Percentiles rank a stretch among this genome's conserved stretches.
Conservation (phyloP, 352 stramenopile species). For the Plasmopara viticola region DNA sequence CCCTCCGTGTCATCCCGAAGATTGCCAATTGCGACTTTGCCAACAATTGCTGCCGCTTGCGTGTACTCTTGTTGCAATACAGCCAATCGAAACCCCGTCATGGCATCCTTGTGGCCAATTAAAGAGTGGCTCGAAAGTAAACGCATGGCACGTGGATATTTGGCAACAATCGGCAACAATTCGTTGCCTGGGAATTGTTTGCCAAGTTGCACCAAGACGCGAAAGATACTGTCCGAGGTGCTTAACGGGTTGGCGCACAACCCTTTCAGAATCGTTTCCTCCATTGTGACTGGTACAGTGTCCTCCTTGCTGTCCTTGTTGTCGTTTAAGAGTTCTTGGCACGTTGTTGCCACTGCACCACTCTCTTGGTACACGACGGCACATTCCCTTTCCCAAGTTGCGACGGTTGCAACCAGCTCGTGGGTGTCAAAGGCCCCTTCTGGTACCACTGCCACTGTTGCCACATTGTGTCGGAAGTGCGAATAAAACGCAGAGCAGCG, state of each 20-base stretch:
- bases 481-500: slow-evolving; percentile 30
- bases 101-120: slow-evolving; percentile 20
- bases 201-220: slow-evolving; percentile 31
- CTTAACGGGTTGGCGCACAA: slow-evolving; percentile 39
- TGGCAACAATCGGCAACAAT: slow-evolving; percentile 31
- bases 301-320: background rate
- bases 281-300: slow-evolving; percentile 14
- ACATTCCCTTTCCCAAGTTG: slow-evolving; percentile 15
- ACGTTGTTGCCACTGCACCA: slow-evolving; percentile 14
- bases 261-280: slow-evolving; percentile 45
- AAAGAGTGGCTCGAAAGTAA: slow-evolving; percentile 42
- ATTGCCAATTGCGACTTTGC: slow-evolving; percentile 44
- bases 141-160: slow-evolving; percentile 37
- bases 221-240: slow-evolving; percentile 39
- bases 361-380: slow-evolving; percentile 33
- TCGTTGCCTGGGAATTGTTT: slow-evolving; percentile 23
- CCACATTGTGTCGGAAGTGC: slow-evolving; percentile 26
- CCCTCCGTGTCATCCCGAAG: slow-evolving; percentile 34
- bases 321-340: slow-evolving; percentile 30
- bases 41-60: slow-evolving; percentile 29
- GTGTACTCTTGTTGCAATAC: slow-evolving; percentile 20
- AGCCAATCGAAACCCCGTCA: slow-evolving; percentile 28
- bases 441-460: slow-evolving; percentile 12
- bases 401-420: too few relatives aligned
- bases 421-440: background rate